phyloP scores from a whole-genome alignment of 2,329 filamentous ascomycete species.

The Ambrosiella xylebori region DNA sequence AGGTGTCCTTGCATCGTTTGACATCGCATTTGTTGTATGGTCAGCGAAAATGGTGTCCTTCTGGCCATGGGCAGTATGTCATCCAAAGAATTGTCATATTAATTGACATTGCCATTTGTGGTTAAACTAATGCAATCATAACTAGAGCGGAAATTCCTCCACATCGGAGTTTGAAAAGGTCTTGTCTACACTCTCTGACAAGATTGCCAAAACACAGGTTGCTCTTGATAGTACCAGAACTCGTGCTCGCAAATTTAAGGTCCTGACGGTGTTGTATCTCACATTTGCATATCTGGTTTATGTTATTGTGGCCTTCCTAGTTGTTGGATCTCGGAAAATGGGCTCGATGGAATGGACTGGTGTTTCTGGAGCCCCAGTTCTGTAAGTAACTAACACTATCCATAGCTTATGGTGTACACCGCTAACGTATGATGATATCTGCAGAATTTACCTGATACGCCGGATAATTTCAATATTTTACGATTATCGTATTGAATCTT shows the following conservation, averaged over 20 bases:
- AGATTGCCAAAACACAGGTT: conserved; percentile 59
- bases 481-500: conserved; percentile 59
- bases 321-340: conserved; percentile 71
- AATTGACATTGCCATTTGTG: neutral
- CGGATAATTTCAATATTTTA: conserved; percentile 52
- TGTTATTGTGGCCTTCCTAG: conserved; percentile 61
- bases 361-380: conserved; percentile 57
- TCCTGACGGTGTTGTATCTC: conserved; percentile 79
- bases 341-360: conserved; percentile 60
- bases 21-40: neutral
- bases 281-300: conserved; percentile 82
- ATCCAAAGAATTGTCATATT: neutral
- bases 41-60: conserved; percentile 51
- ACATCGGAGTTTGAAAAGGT: conserved; percentile 87
- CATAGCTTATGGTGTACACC: neutral
- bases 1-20: neutral
- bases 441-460: conserved; percentile 65
- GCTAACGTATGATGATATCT: neutral
- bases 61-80: conserved; percentile 65
- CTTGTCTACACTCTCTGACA: conserved; percentile 62
- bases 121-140: too few species aligned
- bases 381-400: conserved; percentile 33
- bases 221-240: conserved; percentile 58
- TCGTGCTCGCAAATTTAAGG: conserved; percentile 59
- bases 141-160: conserved; percentile 33